phyloP scores from a whole-genome alignment of 2,329 filamentous ascomycete species.

The Shiraia bambusicola region DNA sequence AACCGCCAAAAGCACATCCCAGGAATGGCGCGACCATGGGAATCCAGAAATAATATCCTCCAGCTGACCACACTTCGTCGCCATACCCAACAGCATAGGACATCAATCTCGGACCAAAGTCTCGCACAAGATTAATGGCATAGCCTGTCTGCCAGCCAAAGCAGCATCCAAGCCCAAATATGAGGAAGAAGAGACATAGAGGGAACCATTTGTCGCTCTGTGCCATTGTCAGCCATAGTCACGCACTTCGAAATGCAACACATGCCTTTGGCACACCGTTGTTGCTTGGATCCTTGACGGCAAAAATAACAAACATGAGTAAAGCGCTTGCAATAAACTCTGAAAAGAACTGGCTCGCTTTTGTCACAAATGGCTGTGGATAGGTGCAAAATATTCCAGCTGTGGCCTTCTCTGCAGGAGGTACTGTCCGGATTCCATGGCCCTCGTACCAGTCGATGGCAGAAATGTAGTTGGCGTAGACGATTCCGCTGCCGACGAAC shows the following conservation, averaged over 20 bases:
- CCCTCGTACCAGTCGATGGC: conserved; percentile 68
- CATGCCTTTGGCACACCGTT: conserved; percentile 39
- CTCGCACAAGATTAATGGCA: conserved; percentile 71
- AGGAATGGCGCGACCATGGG: conserved; percentile 72
- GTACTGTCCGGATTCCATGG: conserved; percentile 61
- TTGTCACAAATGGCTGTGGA: conserved; percentile 66
- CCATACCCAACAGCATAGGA: conserved; percentile 70
- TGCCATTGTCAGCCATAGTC: background rate
- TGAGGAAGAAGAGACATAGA: conserved; percentile 67
- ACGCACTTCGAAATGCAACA: background rate
- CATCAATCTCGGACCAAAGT: conserved; percentile 69
- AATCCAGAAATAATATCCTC: conserved; percentile 74
- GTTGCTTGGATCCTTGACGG: conserved; percentile 59
- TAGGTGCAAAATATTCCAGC: conserved; percentile 75
- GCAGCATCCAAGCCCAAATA: conserved; percentile 71
- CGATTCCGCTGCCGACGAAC: conserved; percentile 57
- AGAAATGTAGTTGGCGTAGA: conserved; percentile 51
- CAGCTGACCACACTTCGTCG: conserved; percentile 64
- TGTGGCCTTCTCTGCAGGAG: conserved; percentile 57
- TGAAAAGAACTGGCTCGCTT: conserved; percentile 68
- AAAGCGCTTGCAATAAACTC: conserved; percentile 69
- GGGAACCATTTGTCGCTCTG: conserved; percentile 46
- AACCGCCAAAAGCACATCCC: conserved; percentile 47
- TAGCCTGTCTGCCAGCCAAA: conserved; percentile 78
- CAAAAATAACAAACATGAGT: conserved; percentile 72